Evolutionary conservation across 73 alveolate genomes (phyloP), one percentile per base, ranked within the genome.

Genomic region (Paramecium primaurelia): DNA sequence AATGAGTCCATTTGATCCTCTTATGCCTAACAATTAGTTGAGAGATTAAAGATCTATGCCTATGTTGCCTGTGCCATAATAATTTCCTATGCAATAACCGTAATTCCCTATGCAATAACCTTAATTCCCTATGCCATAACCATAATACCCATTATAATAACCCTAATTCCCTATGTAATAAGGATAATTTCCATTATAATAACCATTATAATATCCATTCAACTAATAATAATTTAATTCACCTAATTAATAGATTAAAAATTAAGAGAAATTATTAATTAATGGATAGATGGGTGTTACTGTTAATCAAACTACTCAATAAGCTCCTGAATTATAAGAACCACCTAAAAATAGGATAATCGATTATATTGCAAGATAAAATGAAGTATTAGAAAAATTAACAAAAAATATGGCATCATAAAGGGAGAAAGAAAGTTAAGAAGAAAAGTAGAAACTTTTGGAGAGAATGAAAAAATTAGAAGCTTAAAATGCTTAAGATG

Each of bases 201-300:
- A 18, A 36, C 37, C 87, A 11, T 28, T 25, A 11, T 14, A 32
- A 26, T 10, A 9, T 20, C 51, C 40, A 11, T 68, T 68, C 7
- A 68, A 68, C 14, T 68, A 68, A 26, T 8, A 26, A 12, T 26
- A 12, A 18, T 36, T 73, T 26, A 28, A 14, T 37, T 20, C 87
- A 0, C 87, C 87, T 2, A 37, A 34, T 11, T 68, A 37, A 14
- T 73, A 20, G 32, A 54, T 54, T 2, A 40, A 64, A 44, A 45
- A 80, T 11, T 25, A 36, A 38, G 91, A 42, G 18, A 32, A 80
- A 47, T 36, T 80, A 14, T 8, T 44, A n/a, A 64, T 80, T 10
- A 80, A 80, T 80, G 91, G 91, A 5, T 18, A 80, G 26, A 80
- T 80, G 91, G 91, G 91, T 26, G 91, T 80, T 4, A 45, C 20